These are phyloP conservation scores for Venturia nashicola DNA, from an alignment of 2,329 filamentous ascomycete species.

Conservation along the genomic window DNA sequence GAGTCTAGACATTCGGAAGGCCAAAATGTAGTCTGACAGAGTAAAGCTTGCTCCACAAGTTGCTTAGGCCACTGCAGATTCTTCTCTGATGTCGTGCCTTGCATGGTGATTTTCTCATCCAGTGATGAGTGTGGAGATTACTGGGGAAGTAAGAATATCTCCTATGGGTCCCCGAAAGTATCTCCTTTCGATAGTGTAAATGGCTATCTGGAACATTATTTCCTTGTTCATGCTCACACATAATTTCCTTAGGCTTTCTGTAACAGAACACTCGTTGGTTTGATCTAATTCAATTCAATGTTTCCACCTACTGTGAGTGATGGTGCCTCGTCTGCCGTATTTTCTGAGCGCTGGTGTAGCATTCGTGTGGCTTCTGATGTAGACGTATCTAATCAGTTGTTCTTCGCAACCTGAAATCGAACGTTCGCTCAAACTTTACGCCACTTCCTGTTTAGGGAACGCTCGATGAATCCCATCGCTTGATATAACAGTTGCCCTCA, in stretches of 20 bases:
- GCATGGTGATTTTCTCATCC: not conserved
- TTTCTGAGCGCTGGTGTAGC: not conserved
- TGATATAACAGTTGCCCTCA: not conserved
- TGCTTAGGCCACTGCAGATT: not conserved
- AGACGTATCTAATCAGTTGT: not conserved
- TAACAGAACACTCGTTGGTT: no score
- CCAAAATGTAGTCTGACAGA: not conserved
- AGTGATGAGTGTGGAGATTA: not conserved
- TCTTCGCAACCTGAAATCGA: not conserved
- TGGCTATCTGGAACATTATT: not conserved
- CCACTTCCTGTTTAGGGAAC: not conserved
- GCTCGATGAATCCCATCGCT: not conserved
- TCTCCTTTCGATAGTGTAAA: not conserved
- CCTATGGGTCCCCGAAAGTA: no score
- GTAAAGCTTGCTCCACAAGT: not conserved
- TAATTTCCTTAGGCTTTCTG: no score
- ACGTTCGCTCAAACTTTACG: not conserved
- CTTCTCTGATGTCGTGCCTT: not conserved
- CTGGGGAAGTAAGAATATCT: not conserved
- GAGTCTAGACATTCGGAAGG: no score
- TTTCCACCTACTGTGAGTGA: no score
- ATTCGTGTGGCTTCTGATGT: not conserved
- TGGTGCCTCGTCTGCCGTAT: no score
- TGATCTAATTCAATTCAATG: no score
- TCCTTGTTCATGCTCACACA: no score